Base-by-base conservation (phyloP, 2,329 filamentous ascomycete genomes). In the Sarocladiaceae sp. region DNA sequence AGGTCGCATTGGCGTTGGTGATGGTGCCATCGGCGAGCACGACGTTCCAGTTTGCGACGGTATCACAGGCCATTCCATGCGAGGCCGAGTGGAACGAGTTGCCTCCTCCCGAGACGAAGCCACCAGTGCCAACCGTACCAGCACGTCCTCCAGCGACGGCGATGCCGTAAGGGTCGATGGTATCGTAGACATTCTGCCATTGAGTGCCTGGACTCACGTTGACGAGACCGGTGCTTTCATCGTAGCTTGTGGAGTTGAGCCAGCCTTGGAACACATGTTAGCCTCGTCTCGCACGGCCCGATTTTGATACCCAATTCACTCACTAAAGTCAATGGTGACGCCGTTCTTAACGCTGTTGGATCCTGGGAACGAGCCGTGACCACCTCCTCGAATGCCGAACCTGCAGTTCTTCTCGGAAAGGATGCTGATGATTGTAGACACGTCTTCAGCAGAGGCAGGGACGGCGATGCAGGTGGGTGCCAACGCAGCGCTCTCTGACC, bases 71-170 rank as follows among this genome's bases (percentile, higher is more conserved):
- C 33, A 65, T 65, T 1, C 69, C 68, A 43, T 62, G 32, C 21
- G 46, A 29, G 2, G 51, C 50, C 13, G 56, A 60, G 40, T 64
- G 57, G 45, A 61, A 67, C 2, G 62, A 64, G 45, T 61, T 60
- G 18, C 49, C 48, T 2, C 50, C 52, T n/a, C 54, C 54, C 7
- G 55, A 50, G 10, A 49, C 49, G 12, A 55, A 48, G 1, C 54
- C 53, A 2, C 48, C 48, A 15, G 55, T 52, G 27, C 54, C 54
- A 6, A 55, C 51, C 13, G 50, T 50, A 2, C 61, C 54, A 13
- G 62, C 59, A 16, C 71, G 61, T 3, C 68, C 69, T 2, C 70
- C 69, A 0, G 63, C 58, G 2, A 68, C 65, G 3, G 60, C 57
- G 9, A 69, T 52, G 3, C 58, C 58, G 21, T 64, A 49, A 4